Evolutionary conservation across 306 rosid species (phyloP).

Genomic region (Malus sylvestris): DNA sequence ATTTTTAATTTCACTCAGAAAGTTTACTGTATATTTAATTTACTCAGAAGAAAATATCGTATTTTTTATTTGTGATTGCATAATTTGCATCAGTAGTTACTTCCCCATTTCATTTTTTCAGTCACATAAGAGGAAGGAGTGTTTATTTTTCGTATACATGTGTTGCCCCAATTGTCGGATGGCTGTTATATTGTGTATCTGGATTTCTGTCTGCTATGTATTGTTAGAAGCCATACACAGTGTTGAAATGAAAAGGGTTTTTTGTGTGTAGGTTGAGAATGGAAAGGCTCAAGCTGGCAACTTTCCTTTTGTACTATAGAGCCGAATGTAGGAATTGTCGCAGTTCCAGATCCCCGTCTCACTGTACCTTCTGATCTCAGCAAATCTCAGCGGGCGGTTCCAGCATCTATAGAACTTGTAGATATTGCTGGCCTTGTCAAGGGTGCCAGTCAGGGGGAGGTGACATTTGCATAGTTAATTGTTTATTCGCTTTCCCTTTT

Average conservation of each 20-base stretch:
- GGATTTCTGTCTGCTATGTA: neutral
- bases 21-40: no score
- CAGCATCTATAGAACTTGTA: slow-evolving; percentile 92
- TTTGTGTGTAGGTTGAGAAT: slow-evolving; percentile 71
- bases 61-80: neutral
- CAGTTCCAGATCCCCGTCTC: slow-evolving; percentile 93
- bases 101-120: neutral
- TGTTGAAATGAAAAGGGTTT: slow-evolving; percentile 6
- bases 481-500: neutral
- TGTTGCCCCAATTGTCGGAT: slow-evolving; percentile 3
- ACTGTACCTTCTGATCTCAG: slow-evolving; percentile 80
- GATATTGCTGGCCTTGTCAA: slow-evolving; percentile 97
- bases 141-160: neutral
- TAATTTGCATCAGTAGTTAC: neutral
- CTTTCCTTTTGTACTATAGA: slow-evolving; percentile 98
- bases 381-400: slow-evolving; percentile 75
- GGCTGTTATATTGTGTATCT: neutral
- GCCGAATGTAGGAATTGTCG: slow-evolving; percentile 97
- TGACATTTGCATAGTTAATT: slow-evolving; percentile 19
- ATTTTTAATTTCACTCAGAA: no score
- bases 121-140: neutral
- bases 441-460: slow-evolving; percentile 99
- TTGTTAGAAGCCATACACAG: neutral
- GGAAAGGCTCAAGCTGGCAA: slow-evolving; percentile 99
- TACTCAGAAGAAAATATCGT: neutral